Evolutionary conservation across 345 rosid species (phyloP).

Genomic region (Eucalyptus marginata): DNA sequence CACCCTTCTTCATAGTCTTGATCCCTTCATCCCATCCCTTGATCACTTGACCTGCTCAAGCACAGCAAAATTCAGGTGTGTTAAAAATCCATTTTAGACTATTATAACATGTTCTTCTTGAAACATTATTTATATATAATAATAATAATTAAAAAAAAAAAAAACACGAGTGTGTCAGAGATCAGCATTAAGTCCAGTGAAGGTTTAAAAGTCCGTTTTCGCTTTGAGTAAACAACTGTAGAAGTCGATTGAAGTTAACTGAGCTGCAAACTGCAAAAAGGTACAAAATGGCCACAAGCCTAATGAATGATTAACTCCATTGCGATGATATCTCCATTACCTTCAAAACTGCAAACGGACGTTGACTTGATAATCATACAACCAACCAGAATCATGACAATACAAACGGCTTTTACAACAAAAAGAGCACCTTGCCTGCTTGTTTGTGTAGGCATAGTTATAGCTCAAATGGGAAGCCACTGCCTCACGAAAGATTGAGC

Average conservation of each 20-base stretch:
- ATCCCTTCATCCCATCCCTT: conserved; percentile 98
- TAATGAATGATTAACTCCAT: background rate
- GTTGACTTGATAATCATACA: background rate
- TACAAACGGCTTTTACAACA: background rate
- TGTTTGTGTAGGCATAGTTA: background rate
- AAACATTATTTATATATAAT: background rate
- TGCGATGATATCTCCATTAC: background rate
- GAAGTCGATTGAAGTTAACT: background rate
- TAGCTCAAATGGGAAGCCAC: background rate
- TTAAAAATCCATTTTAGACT: background rate
- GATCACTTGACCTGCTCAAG: conserved; percentile 60
- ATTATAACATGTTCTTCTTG: conserved; percentile 1
- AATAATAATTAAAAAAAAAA: background rate
- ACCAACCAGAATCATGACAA: background rate
- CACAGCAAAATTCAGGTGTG: background rate
- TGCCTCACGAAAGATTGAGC: background rate
- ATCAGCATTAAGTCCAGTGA: background rate
- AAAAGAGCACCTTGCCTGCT: background rate
- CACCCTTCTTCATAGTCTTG: conserved; percentile 95
- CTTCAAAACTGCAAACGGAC: background rate
- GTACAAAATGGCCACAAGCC: conserved; percentile 28
- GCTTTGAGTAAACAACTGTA: background rate
- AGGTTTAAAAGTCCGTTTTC: background rate
- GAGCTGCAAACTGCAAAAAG: conserved; percentile 2
- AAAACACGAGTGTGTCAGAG: background rate